phyloP scores from a whole-genome alignment of 257 asterid genomes.

The Ophiorrhiza pumila region DNA sequence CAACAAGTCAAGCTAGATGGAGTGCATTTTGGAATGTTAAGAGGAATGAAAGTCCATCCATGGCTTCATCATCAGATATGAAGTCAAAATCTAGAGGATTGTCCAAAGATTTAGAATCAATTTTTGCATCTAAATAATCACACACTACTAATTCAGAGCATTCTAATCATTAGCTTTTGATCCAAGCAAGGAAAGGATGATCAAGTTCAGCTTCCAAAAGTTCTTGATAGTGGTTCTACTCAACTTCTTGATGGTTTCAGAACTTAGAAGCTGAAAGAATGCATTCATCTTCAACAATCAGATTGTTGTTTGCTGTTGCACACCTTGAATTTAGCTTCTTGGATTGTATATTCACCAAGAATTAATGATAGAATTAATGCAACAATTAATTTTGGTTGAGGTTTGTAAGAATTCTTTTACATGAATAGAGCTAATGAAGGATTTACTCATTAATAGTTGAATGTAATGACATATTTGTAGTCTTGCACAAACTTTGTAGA shows the following conservation, averaged over 20 bases:
- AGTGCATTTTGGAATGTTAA: constrained; percentile 58
- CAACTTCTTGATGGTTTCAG: neutral
- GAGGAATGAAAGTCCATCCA: constrained; percentile 74
- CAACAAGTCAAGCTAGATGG: constrained; percentile 57
- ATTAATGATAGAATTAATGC: too few species aligned
- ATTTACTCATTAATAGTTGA: neutral
- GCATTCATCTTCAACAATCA: too few species aligned
- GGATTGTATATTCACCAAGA: too few species aligned
- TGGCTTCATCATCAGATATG: constrained; percentile 50
- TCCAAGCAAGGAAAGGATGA: too few species aligned
- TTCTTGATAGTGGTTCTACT: neutral
- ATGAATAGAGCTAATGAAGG: neutral
- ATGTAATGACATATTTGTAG: neutral
- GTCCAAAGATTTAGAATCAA: constrained; percentile 76
- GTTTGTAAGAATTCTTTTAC: neutral
- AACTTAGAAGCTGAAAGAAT: neutral
- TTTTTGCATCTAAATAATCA: constrained; percentile 70
- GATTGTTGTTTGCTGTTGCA: too few species aligned
- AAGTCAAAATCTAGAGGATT: constrained; percentile 63
- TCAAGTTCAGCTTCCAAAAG: neutral
- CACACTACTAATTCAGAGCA: neutral
- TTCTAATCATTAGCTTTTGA: neutral
- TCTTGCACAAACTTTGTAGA: too few species aligned
- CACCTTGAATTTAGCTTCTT: too few species aligned
- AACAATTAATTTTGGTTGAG: too few species aligned